Evolutionary conservation across 805 yeast genomes (phyloP), one percentile per base, ranked within the genome.

Genomic region (Helenozyma baotianmanensis): DNA sequence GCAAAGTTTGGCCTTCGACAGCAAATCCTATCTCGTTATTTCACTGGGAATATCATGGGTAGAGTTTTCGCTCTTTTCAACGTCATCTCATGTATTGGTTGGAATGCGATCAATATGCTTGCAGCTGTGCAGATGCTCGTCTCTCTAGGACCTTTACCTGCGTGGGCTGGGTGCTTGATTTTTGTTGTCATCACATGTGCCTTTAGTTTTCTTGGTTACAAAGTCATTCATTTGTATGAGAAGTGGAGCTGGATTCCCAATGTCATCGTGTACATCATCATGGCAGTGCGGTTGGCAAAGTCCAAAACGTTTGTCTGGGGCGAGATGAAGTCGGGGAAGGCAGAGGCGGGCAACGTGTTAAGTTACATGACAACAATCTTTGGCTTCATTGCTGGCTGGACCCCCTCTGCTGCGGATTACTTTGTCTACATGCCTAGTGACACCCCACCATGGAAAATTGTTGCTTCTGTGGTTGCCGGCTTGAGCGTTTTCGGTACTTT

Each of bases 121-220:
- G 55, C 55, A 14, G 50, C 58, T 23, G 64, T 52, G 19, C 61
- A 57, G 30, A 47, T 59, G 34, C 40, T 59, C 11, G 42, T 41
- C 9, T 43, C 57, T 4, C 45, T 58, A 21, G 58, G 59, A 3
- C 48, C 49, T 4, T 41, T 58, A 21, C 64, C 64, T 6, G 54
- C 62, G 7, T 56, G 61, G 61, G 62, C 54, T 9, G 62, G 62
- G 6, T 58, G 62, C 43, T 40, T 59, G 38, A 54, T 59, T n/a
- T 46, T 60, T 12, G 60, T 58, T 10, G 38, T 58, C 9, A 36
- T 50, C 22, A 58, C 63, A 3, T 44, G 54, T 29, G n/a, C 44
- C 13, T 33, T 58, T 32, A 54, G 63, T 2, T 36, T 58, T 10
- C 58, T 59, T 36, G 65, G 65, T 13, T 58, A 56, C 34, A 54